Evolutionary conservation across 108 stramenopile species (phyloP).

Genomic region (Hondaea fermentalgiana): DNA sequence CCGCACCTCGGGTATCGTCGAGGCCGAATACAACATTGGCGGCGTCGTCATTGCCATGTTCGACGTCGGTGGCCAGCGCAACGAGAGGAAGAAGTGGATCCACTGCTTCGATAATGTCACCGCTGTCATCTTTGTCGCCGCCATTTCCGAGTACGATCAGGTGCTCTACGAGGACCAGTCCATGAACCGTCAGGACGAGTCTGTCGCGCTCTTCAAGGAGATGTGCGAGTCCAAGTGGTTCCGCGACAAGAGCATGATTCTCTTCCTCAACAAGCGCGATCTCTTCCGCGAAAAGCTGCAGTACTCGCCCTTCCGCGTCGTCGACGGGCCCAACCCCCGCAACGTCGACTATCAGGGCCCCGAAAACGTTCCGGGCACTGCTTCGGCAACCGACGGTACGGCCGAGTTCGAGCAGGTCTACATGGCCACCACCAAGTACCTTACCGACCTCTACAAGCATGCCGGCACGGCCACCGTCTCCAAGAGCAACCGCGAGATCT

Average conservation of each 20-base stretch:
- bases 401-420: not conserved
- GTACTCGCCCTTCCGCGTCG: not conserved
- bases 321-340: not conserved
- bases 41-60: constrained; percentile 33
- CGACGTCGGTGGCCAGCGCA: constrained; percentile 56
- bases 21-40: constrained; percentile 19
- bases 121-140: constrained; percentile 64
- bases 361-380: not conserved
- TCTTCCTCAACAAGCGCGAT: constrained; percentile 65
- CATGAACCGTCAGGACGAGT: constrained; percentile 54
- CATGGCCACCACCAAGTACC: not conserved
- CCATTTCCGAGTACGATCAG: constrained; percentile 65
- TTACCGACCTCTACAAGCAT: not conserved
- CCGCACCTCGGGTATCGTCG: constrained; percentile 88
- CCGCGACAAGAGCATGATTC: constrained; percentile 59
- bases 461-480: not conserved
- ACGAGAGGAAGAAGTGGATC: constrained; percentile 64
- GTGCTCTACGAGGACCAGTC: constrained; percentile 48
- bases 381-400: not conserved
- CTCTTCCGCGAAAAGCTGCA: constrained; percentile 55
- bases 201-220: constrained; percentile 55
- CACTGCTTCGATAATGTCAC: constrained; percentile 65
- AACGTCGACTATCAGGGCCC: not conserved
- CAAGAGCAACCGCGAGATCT: constrained; percentile 33
- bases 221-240: constrained; percentile 57